A percentile compares a stretch with the other conserved stretches of the same genome.
Conservation (phyloP, 1,284 basidiomycete species). For the Leucoagaricus sp. region DNA sequence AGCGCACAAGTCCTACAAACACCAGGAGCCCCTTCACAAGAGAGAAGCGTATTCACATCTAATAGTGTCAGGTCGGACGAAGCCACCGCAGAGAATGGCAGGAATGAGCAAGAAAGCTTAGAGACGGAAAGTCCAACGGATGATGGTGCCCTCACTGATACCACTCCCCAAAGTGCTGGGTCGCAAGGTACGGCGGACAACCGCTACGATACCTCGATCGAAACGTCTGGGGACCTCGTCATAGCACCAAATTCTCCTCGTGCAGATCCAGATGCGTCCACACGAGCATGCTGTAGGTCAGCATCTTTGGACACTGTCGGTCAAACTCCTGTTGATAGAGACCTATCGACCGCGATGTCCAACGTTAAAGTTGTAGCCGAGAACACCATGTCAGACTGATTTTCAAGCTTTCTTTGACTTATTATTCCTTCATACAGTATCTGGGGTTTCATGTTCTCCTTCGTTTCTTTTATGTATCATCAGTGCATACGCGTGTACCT, state of each 20-base stretch:
- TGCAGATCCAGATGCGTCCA: neutral
- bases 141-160: constrained; percentile 7
- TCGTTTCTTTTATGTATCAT: constrained; percentile 6
- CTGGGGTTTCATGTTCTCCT: neutral
- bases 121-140: constrained; percentile 4
- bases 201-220: neutral
- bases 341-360: constrained; percentile 6
- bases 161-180: neutral
- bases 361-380: neutral
- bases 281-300: constrained; percentile 8
- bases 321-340: constrained; percentile 1
- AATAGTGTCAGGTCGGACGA: constrained; percentile 59
- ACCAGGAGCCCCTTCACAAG: constrained; percentile 46
- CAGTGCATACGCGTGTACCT: neutral
- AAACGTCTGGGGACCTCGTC: neutral
- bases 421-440: neutral
- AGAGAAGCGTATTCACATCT: constrained; percentile 58
- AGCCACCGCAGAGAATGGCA: constrained; percentile 39
- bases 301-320: constrained; percentile 13
- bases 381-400: neutral
- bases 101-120: neutral
- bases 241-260: neutral
- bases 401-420: neutral
- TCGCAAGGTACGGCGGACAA: neutral
- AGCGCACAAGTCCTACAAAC: constrained; percentile 64